phyloP scores from a whole-genome alignment of 352 stramenopile species.

The Pythium monospermum region DNA sequence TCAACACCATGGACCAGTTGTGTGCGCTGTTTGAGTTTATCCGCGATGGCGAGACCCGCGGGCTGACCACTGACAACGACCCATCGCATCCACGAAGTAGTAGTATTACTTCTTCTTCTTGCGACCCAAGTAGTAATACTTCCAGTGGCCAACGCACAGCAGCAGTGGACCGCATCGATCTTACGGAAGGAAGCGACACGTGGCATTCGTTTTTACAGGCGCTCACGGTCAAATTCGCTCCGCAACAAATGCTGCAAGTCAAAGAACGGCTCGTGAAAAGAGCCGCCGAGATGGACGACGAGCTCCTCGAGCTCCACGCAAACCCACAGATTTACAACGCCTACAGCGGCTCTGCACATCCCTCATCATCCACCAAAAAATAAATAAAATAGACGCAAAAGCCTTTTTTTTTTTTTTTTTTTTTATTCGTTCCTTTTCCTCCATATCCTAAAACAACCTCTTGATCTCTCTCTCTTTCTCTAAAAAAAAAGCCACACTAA shows the following conservation, averaged over 20 bases:
- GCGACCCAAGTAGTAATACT: no score
- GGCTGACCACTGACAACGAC: constrained; percentile 47
- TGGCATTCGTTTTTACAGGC: constrained; percentile 63
- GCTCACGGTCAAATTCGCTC: constrained; percentile 63
- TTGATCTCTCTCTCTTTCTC: no score
- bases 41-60: constrained; percentile 38
- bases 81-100: constrained; percentile 29
- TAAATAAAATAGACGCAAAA: no score
- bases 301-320: constrained; percentile 49
- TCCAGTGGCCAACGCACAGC: not conserved
- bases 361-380: no score
- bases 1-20: constrained; percentile 45
- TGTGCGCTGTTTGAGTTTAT: constrained; percentile 78
- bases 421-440: no score
- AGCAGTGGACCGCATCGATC: constrained; percentile 26
- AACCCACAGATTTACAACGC: constrained; percentile 61
- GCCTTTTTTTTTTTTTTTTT: no score
- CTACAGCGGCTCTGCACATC: constrained; percentile 29
- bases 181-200: constrained; percentile 31
- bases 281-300: constrained; percentile 37
- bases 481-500: no score
- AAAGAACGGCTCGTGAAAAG: constrained; percentile 59
- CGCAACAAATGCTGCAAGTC: constrained; percentile 50
- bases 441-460: no score
- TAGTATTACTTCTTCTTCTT: no score